Conservation (phyloP, 495 filamentous ascomycete species). For the Chaetomium tenue region DNA sequence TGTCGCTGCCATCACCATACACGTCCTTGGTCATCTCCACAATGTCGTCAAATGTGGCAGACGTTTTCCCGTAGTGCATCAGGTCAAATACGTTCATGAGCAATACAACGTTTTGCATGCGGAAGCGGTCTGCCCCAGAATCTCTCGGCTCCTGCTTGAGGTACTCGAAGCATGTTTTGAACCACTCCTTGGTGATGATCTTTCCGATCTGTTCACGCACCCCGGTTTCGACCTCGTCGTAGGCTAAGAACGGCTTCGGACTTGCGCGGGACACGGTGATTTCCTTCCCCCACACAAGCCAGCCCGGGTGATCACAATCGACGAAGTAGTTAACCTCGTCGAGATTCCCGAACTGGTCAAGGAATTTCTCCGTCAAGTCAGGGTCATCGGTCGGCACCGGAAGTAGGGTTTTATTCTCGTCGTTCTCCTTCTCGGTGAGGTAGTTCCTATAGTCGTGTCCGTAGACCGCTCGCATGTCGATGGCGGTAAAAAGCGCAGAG, state of each 20-base stretch:
- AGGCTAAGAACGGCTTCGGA: slow-evolving; percentile 66
- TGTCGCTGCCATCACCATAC: slow-evolving; percentile 91
- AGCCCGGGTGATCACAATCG: slow-evolving; percentile 89
- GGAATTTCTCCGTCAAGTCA: slow-evolving; percentile 71
- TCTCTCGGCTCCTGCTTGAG: slow-evolving; percentile 97
- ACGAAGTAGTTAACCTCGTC: slow-evolving; percentile 79
- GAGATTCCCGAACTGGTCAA: slow-evolving; percentile 73
- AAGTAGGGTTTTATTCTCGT: slow-evolving; percentile 72
- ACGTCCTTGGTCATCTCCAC: slow-evolving; percentile 70
- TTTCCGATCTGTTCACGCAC: slow-evolving; percentile 79
- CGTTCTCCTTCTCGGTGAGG: slow-evolving; percentile 69
- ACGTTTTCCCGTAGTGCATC: slow-evolving; percentile 69
- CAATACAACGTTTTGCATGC: slow-evolving; percentile 79
- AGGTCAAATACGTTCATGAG: slow-evolving; percentile 87
- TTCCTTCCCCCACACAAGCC: slow-evolving; percentile 90
- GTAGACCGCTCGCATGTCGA: slow-evolving; percentile 84
- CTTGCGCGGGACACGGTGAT: slow-evolving; percentile 76
- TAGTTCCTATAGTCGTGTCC: slow-evolving; percentile 82
- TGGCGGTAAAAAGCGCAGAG: slow-evolving; percentile 72
- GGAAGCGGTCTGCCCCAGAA: slow-evolving; percentile 75
- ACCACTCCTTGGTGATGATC: slow-evolving; percentile 79
- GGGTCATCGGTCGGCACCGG: slow-evolving; percentile 69
- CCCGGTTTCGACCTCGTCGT: slow-evolving; percentile 76
- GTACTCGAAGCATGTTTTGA: slow-evolving; percentile 81
- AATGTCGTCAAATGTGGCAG: slow-evolving; percentile 81